Percentiles rank a stretch among this genome's conserved stretches.
phyloP scores from a whole-genome alignment of 2,329 filamentous ascomycete species.

The Apiospora koreana region DNA sequence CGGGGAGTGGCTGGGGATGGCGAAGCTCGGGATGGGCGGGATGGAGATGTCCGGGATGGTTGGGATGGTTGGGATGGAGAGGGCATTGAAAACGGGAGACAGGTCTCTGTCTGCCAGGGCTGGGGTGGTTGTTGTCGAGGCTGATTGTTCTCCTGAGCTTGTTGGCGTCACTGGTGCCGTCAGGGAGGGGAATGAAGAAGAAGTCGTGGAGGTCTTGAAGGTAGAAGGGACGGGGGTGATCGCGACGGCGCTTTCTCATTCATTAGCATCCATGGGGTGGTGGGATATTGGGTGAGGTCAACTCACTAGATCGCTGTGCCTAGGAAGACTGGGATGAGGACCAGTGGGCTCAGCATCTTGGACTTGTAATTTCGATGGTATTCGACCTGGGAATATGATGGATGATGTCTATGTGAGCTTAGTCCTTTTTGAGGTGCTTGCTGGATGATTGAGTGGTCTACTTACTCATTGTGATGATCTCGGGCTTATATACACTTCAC shows the following conservation, averaged over 20 bases:
- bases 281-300: too few relatives aligned
- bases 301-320: not conserved
- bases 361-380: accelerated
- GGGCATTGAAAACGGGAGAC: too few relatives aligned
- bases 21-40: not conserved
- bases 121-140: too few relatives aligned
- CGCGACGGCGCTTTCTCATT: not conserved
- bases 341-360: not conserved
- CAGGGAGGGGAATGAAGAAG: too few relatives aligned
- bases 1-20: not conserved
- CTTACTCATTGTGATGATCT: not conserved
- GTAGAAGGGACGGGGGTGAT: not conserved
- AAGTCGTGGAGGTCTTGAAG: not conserved
- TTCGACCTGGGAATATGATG: not conserved
- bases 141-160: too few relatives aligned
- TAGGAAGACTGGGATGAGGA: constrained; percentile 1
- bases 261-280: not conserved
- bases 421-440: not conserved
- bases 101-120: too few relatives aligned
- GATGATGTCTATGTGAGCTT: not conserved
- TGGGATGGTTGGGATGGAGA: not conserved
- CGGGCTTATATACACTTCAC: not conserved
- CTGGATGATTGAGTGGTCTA: not conserved
- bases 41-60: not conserved
- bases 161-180: too few relatives aligned